Conservation (phyloP, 2,329 filamentous ascomycete species). For the Geosmithia putterillii region DNA sequence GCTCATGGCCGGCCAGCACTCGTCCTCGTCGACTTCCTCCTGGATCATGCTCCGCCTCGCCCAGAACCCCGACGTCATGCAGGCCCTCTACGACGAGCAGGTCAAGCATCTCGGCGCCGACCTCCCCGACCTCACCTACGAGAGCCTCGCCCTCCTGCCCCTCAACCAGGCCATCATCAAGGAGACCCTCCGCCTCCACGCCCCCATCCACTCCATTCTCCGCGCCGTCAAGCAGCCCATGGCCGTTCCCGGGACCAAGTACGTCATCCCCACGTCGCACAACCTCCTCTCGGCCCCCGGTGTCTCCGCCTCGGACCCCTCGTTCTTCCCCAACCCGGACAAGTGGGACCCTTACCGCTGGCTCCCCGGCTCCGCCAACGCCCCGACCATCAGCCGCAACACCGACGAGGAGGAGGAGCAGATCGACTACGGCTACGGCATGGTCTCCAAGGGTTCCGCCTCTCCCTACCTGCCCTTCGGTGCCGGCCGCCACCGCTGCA, state of each 20-base stretch:
- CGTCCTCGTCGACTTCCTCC: slow-evolving; percentile 68
- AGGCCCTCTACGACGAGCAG: slow-evolving; percentile 79
- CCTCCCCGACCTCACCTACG: slow-evolving; percentile 63
- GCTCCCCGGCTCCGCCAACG: slow-evolving; percentile 53
- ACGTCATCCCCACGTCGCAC: slow-evolving; percentile 69
- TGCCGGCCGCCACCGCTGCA: slow-evolving; percentile 84
- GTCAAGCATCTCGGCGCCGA: slow-evolving; percentile 58
- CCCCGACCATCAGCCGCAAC: slow-evolving; percentile 29
- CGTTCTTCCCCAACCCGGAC: slow-evolving; percentile 72
- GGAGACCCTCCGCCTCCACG: slow-evolving; percentile 82
- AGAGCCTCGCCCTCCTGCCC: slow-evolving; percentile 65
- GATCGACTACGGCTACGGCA: slow-evolving; percentile 86
- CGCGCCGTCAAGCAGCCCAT: slow-evolving; percentile 85
- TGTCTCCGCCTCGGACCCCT: slow-evolving; percentile 58
- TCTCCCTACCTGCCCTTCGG: slow-evolving; percentile 93
- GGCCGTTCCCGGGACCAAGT: slow-evolving; percentile 70
- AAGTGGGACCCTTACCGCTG: slow-evolving; percentile 88
- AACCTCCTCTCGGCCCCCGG: slow-evolving; percentile 76
- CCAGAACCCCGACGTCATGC: slow-evolving; percentile 61
- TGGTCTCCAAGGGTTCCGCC: slow-evolving; percentile 80
- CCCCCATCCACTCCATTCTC: slow-evolving; percentile 91
- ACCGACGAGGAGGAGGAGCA: slow-evolving; percentile 46
- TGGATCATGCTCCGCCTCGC: slow-evolving; percentile 81
- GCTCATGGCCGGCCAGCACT: slow-evolving; percentile 86
- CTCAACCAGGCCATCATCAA: slow-evolving; percentile 79